These are phyloP conservation scores for Crotalaria pallida DNA, from an alignment of 306 rosid genomes.

Conservation along the genomic window DNA sequence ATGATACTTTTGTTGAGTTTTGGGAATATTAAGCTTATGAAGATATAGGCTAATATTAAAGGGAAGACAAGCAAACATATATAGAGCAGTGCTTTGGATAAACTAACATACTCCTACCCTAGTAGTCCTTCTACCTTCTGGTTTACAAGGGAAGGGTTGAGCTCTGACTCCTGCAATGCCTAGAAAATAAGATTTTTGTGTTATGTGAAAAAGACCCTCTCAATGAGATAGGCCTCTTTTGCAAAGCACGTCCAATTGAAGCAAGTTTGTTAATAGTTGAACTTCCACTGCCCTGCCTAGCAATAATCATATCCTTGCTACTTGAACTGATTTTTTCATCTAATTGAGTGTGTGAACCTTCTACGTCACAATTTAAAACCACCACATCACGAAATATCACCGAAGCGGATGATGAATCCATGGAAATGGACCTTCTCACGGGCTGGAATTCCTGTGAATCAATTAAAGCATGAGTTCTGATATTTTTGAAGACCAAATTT, in stretches of 20 bases:
- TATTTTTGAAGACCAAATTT: no score
- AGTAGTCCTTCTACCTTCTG: not conserved
- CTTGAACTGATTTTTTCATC: not conserved
- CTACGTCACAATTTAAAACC: conserved; percentile 16
- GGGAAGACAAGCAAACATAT: not conserved
- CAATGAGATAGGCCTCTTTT: conserved; percentile 41
- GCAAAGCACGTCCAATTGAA: conserved; percentile 36
- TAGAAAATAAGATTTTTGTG: conserved; percentile 25
- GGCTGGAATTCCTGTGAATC: conserved; percentile 15
- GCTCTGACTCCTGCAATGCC: conserved; percentile 47
- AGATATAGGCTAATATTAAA: no score
- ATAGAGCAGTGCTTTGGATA: not conserved
- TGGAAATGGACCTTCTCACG: conserved; percentile 40
- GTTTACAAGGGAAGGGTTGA: conserved; percentile 35
- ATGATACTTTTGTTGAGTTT: no score
- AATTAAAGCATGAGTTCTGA: not conserved
- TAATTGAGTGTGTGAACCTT: conserved; percentile 17
- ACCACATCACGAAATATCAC: conserved; percentile 23
- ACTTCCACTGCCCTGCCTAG: conserved; percentile 29
- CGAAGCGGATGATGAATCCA: conserved; percentile 35
- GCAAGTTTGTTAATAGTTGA: conserved; percentile 5
- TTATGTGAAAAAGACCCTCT: conserved; percentile 37
- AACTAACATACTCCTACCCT: not conserved
- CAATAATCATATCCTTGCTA: not conserved
- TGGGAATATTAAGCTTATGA: no score